Evolutionary conservation across 371 early-diverging fungal species (phyloP).

Genomic region (Sporodiniella umbellata): DNA sequence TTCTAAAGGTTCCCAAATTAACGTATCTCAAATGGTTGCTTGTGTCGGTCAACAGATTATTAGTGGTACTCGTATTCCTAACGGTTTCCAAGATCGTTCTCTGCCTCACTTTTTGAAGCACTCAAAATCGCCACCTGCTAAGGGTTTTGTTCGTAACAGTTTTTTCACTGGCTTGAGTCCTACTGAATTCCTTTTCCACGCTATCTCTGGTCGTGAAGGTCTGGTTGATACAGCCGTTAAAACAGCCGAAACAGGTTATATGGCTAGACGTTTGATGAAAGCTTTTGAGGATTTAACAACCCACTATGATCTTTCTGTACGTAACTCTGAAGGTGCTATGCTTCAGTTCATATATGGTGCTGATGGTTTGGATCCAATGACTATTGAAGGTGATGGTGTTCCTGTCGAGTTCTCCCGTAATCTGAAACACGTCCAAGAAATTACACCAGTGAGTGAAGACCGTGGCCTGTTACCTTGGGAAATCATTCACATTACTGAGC

Average conservation of each 20-base stretch:
- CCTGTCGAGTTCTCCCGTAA: conserved; percentile 91
- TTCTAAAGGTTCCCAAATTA: conserved; percentile 82
- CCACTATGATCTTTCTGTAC: conserved; percentile 96
- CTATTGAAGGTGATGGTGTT: conserved; percentile 88
- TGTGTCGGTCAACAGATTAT: conserved; percentile 99
- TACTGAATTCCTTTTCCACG: conserved; percentile 99
- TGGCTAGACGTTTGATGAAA: conserved; percentile 99
- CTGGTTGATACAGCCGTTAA: conserved; percentile 99
- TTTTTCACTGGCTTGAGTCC: conserved; percentile 97
- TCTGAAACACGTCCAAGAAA: conserved; percentile 61
- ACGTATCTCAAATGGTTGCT: conserved; percentile 99
- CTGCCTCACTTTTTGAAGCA: conserved; percentile 96
- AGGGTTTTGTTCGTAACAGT: conserved; percentile 98
- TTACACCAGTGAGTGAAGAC: conserved; percentile 23
- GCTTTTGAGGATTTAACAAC: conserved; percentile 96
- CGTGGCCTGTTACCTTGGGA: conserved; percentile 69
- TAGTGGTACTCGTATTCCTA: conserved; percentile 93
- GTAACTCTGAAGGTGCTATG: conserved; percentile 91
- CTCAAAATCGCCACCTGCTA: conserved; percentile 87
- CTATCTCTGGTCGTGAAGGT: conserved; percentile 99
- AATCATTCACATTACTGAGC: conserved; percentile 56
- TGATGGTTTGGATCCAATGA: conserved; percentile 97
- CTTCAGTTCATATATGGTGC: conserved; percentile 98
- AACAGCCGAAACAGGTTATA: conserved; percentile 99
- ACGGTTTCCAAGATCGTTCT: conserved; percentile 96